Evolutionary conservation across 441 rosid genomes (phyloP), one percentile per base, ranked within the genome.

Genomic region (Aquilaria agallochum): DNA sequence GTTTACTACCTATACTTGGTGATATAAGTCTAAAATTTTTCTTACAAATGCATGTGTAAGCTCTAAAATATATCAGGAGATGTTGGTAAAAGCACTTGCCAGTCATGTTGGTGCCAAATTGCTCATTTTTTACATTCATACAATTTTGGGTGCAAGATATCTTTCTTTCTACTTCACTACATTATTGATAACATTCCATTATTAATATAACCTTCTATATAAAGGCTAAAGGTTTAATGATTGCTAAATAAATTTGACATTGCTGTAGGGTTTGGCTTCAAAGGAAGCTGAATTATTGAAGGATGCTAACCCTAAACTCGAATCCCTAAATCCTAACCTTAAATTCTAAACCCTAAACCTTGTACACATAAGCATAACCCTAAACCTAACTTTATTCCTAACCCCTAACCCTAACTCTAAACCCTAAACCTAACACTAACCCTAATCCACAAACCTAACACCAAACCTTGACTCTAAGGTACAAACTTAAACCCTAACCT

Each of bases 31-130:
- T 51, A 36, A 57, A 12, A 12, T 49, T 53, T 56, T 69, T 54
- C 14, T 9, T 60, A n/a, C 59, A 31, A 52, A 74, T 72, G 46
- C 54, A 50, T 68, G 64, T 80, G 61, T 64, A 92, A 96, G 97
- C 65, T 92, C 97, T 48, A 96, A 92, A 71, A 87, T 89, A 71
- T 92, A 87, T 68, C 97, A 92, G 78, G 97, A 92, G 77, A 89
- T 80, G 88, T 68, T 92, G 77, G 90, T 80, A 13, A 92, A 84
- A 78, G 96, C 96, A 31, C 96, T 89, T 74, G 95, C 97, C 7
- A 84, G 78, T 50, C 57, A 80, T 70, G 89, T 82, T 69, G 87
- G 83, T 59, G 82, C 97, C 63, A 87, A 85, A 72, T 74, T 92
- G 79, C 88, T 92, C 65, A 73, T 92, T 70, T 83, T 85, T 73